Evolutionary conservation across 106 monocot species (phyloP), one percentile per base, ranked within the genome.

Genomic region (Narthecium ossifragum): DNA sequence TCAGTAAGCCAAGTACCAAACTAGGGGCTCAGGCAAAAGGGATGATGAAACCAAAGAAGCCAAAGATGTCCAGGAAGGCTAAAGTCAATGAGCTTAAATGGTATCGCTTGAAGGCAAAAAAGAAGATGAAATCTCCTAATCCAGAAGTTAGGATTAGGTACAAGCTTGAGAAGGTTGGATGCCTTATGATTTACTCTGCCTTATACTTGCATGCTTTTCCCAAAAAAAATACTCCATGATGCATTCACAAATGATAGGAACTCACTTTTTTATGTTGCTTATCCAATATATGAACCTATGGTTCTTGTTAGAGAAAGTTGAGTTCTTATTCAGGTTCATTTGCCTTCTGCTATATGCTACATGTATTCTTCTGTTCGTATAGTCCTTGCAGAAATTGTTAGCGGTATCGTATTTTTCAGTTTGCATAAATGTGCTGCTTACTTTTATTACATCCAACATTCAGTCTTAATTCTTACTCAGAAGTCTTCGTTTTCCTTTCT

Each of bases 91-190:
- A 92, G 69, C 80, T 92, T 23, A 83, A 78, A 13, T 92, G 86
- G 78, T 92, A 80, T 54, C 83, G 92, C 11, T 68, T 92, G 29
- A 92, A 92, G 73, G 86, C 92, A 31, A 92, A 86, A 47, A 92
- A 92, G 75, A 86, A 78, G 78, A 83, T 92, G 92, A 92, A 86
- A 41, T 92, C 92, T 27, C 70, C 83, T 21, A 92, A 92, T 66
- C 92, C 92, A 64, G 86, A 83, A 84, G 92, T 92, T 55, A 83
- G 92, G 57, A 92, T 92, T 64, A 75, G 78, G 43, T 92, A 92
- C 70, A 92, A 80, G 65, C 86, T 92, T 36, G 83, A 84, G 36
- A 92, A 92, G 92, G 91, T 82, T 15, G 21, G 69, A 27, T 40
- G 9, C 20, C 20, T 27, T 27, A 14, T 29, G 29, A 37, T 32